Base-by-base conservation (phyloP, 306 rosid genomes). In the Lotus japonicus region DNA sequence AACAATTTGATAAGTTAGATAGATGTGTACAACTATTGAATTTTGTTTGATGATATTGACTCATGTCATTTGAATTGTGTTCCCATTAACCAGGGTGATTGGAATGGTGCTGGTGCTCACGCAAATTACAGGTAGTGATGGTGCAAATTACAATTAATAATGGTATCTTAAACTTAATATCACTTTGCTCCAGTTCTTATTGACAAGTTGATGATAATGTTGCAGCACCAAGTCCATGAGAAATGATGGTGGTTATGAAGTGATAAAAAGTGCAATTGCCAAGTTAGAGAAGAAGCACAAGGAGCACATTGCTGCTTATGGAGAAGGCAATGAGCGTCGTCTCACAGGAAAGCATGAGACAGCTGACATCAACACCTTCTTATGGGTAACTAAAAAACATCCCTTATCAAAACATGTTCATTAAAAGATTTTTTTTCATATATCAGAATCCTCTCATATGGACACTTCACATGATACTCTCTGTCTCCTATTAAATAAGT, bases 71-170 rank as follows among this genome's bases (percentile, higher is more conserved):
- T 60, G 56, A 44, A 7, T 61, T 16, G 57, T 45, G 11, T 48
- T 16, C 8, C 12, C 33, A 6, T 11, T 5, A 51, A 50, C 44
- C 48, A 86, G 89, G 98, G 98, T 76, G 98, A 92, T 51, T 92
- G 98, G 98, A 92, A 86, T 46, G 98, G 95, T 49, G 98, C 98
- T 68, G 94, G 98, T 69, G 98, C 98, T 80, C 97, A 92, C 84
- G 79, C 95, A 1, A 92, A 92, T 67, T 92, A 92, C 87, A 92
- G 97, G 97, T 91, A 68, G 64, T 12, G 11, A 10, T n/a, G n/a
- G n/a, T n/a, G n/a, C n/a, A n/a, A n/a, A n/a, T n/a, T n/a, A n/a
- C n/a, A n/a, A n/a, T n/a, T n/a, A n/a, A n/a, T n/a, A n/a, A 58
- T 21, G 26, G 31, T 42, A 36, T 6, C 11, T 38, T 45, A 14